Evolutionary conservation across 768 basidiomycete genomes (phyloP).

Genomic region (Krasilnikovozyma curviuscula): DNA sequence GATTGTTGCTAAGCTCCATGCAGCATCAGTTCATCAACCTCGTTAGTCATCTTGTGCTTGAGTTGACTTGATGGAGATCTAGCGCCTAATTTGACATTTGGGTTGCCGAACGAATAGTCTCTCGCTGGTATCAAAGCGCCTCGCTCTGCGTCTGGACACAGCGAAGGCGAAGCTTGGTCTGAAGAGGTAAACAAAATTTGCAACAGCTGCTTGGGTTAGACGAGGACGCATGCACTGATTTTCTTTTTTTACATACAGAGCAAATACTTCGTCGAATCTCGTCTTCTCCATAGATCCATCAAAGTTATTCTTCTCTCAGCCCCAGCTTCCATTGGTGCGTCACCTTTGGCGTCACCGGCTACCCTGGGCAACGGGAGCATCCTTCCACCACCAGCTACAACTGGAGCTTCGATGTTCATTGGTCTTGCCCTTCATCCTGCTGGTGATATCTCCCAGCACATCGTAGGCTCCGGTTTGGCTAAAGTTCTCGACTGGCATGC

Average conservation of each 20-base stretch:
- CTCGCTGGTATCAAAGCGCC: slow-evolving; percentile 26
- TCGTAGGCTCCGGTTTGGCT: slow-evolving; percentile 66
- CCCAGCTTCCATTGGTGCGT: slow-evolving; percentile 27
- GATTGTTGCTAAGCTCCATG: slow-evolving; percentile 54
- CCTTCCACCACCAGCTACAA: slow-evolving; percentile 32
- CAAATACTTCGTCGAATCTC: slow-evolving; percentile 80
- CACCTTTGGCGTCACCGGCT: neutral
- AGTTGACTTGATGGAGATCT: no score
- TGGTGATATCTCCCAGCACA: slow-evolving; percentile 80
- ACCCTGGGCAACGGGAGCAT: slow-evolving; percentile 25
- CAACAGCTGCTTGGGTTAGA: neutral
- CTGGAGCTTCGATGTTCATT: slow-evolving; percentile 69
- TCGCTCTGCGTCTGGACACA: slow-evolving; percentile 21
- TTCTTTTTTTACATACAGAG: slow-evolving; percentile 37
- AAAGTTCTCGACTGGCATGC: slow-evolving; percentile 96
- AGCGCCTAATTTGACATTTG: no score
- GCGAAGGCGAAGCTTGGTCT: slow-evolving; percentile 53
- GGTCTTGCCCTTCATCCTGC: slow-evolving; percentile 77
- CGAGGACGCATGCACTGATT: slow-evolving; percentile 1
- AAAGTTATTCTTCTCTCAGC: slow-evolving; percentile 60
- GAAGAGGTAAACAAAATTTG: slow-evolving; percentile 49
- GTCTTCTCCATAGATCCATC: slow-evolving; percentile 58
- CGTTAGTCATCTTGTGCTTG: slow-evolving; percentile 39
- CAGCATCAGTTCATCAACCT: slow-evolving; percentile 77
- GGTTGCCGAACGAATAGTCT: slow-evolving; percentile 13